Conservation (phyloP, 2,329 filamentous ascomycete species). For the Pestalotiopsis sp. region DNA sequence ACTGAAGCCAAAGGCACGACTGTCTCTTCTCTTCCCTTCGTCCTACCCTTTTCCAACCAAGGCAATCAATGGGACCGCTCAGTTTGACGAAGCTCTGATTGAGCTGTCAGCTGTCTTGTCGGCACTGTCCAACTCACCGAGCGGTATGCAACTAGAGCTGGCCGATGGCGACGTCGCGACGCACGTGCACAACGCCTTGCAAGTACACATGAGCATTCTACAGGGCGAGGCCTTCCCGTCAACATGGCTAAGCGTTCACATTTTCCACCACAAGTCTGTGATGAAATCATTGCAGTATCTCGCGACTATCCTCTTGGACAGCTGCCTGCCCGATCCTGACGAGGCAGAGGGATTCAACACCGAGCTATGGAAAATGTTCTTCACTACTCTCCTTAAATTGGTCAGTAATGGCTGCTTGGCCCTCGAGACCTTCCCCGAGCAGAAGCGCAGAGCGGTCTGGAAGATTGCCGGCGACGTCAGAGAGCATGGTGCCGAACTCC, state of each 20-base stretch:
- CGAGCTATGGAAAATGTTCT: slow-evolving; percentile 91
- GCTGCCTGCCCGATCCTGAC: slow-evolving; percentile 84
- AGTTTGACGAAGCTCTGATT: slow-evolving; percentile 83
- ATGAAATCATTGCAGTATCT: slow-evolving; percentile 86
- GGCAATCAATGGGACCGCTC: slow-evolving; percentile 55
- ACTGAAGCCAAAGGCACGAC: slow-evolving; percentile 59
- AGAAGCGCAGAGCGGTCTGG: slow-evolving; percentile 95
- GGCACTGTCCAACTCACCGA: slow-evolving; percentile 74
- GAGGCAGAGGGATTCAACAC: slow-evolving; percentile 92
- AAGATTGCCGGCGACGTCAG: slow-evolving; percentile 97
- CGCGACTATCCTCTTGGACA: slow-evolving; percentile 76
- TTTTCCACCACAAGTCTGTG: slow-evolving; percentile 89
- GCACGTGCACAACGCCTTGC: slow-evolving; percentile 77
- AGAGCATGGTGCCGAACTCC: slow-evolving; percentile 84
- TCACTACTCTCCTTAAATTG: slow-evolving; percentile 84
- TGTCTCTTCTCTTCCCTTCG: slow-evolving; percentile 89
- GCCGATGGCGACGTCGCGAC: slow-evolving; percentile 74
- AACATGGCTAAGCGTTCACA: slow-evolving; percentile 89
- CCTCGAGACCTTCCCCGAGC: slow-evolving; percentile 93
- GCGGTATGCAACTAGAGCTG: slow-evolving; percentile 75
- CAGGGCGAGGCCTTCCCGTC: slow-evolving; percentile 87
- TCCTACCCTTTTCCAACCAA: slow-evolving; percentile 86
- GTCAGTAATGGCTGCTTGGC: slow-evolving; percentile 88
- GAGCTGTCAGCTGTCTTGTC: slow-evolving; percentile 89
- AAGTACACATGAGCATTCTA: slow-evolving; percentile 87